phyloP scores from a whole-genome alignment of 2,329 filamentous ascomycete species.

The Botrytis cinerea region DNA sequence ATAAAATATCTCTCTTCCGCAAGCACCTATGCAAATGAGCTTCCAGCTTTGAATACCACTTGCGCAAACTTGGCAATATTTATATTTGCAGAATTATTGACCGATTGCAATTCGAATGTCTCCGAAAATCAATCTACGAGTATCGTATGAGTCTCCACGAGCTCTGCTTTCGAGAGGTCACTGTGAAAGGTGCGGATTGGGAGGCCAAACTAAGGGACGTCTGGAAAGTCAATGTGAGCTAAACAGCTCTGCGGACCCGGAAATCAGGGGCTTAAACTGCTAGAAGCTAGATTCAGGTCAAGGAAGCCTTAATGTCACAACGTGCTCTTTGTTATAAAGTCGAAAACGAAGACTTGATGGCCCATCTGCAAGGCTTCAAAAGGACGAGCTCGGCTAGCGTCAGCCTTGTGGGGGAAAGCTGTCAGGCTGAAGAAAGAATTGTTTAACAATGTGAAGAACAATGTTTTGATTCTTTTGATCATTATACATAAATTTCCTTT shows the following conservation, averaged over 20 bases:
- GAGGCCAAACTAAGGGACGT: background rate
- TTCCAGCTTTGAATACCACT: background rate
- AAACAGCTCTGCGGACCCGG: background rate
- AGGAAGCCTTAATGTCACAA: background rate
- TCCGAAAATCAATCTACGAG: background rate
- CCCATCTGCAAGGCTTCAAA: constrained; percentile 6
- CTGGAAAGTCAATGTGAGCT: background rate
- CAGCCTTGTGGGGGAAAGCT: constrained; percentile 20
- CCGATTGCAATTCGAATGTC: no score
- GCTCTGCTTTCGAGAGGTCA: background rate
- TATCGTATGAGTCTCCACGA: background rate
- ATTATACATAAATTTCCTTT: background rate
- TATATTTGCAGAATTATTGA: background rate
- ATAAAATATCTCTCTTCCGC: background rate
- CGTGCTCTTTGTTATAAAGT: constrained; percentile 9
- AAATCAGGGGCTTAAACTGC: background rate
- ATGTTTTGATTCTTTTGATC: background rate
- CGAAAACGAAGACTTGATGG: constrained; percentile 1
- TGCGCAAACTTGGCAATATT: background rate
- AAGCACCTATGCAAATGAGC: background rate
- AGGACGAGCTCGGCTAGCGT: constrained; percentile 21
- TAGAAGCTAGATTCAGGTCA: background rate
- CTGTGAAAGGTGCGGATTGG: background rate
- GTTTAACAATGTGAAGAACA: constrained; percentile 21
- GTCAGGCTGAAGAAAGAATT: constrained; percentile 21